Base-by-base conservation (phyloP, 352 stramenopile species). In the Pythium apleroticum region DNA sequence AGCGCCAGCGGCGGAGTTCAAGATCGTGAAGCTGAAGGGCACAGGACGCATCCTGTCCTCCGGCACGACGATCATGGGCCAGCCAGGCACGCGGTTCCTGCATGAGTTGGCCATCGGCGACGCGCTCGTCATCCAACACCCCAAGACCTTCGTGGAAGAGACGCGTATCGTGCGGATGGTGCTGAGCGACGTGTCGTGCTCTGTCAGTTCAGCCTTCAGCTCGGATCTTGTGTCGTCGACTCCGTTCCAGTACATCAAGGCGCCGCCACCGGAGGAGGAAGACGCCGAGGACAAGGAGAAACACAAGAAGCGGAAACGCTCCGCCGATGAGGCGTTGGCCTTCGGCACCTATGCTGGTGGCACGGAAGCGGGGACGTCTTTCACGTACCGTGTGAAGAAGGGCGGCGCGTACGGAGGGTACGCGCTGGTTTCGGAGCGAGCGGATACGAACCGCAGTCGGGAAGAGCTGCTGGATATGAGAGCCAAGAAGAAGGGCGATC, bases 101-200 rank as follows among this genome's bases (percentile, higher is more conserved):
- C 79, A 84, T 43, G 84, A 97, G 57, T 69, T 97, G 46, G 63
- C 71, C 24, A 74, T 85, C 25, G 89, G 89, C 43, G 90, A 97
- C 65, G 90, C 90, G 4, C 76, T 97, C 43, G 78, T 97, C 63
- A 83, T 97, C 31, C 78, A 86, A 48, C 90, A 97, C 71, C 90
- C 90, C n/a, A 96, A 78, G 46, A 91, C 85, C 24, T 71, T 96
- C 6, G 56, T 72, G 19, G 88, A 96, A 57, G 90, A 97, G 73
- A 96, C 87, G 52, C 78, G 88, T n/a, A 94, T 97, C 54, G 74
- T 97, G 53, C 82, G 84, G 31, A 96, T 97, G 88, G 90, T 97
- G 60, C 76, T 97, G 14, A 96, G 84, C 53, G 87, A 97, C 65
- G 78, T 95, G 17, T 95, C 84, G 46, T 86, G 86, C 46, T 85